Evolutionary conservation across 2,329 filamentous ascomycete genomes (phyloP), one percentile per base, ranked within the genome.

Genomic region (Pestalotiopsis sp.): DNA sequence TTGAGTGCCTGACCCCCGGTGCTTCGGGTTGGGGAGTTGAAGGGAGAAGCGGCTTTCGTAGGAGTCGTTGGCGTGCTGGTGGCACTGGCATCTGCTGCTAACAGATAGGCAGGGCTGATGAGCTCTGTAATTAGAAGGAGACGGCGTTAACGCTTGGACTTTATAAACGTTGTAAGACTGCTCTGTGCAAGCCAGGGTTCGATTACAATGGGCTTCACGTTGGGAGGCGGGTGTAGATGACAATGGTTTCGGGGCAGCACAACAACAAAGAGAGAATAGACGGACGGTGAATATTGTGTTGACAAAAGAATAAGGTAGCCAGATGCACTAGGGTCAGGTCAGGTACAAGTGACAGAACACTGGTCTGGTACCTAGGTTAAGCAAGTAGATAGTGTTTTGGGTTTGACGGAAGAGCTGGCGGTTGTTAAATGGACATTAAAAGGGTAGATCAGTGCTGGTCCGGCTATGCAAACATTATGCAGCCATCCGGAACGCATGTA

Each of bases 81-180:
- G 25, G 59, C 7, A 23, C 52, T 65, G 17, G 64, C 64, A 66
- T 66, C 64, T 60, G 64, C 64, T 60, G 64, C 64, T 55, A 66
- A 55, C 11, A 66, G 55, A 45, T 66, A 66, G 36, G 64, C 64
- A 31, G 64, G 55, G 39, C 45, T 66, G 55, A 66, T 59, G n/a
- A 31, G 55, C 58, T 66, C 64, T 66, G 55, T 27, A 27, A 17
- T 20, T n/a, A 23, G 36, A 31, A 64, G 38, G 61, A 49, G 38
- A 17, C 41, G 36, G 14, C 52, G 52, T 66, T 57, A 66, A 66
- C 55, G 23, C 59, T 38, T 23, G 39, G 61, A 49, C 36, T 39
- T 41, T 38, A 25, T 38, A 20, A n/a, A 45, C 38, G 61, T 14
- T 31, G 38, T 6, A 27, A 39, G 49, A 25, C 12, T n/a, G 20